Conservation (phyloP, 257 asterid genomes). For the Nicotiana tabacum region DNA sequence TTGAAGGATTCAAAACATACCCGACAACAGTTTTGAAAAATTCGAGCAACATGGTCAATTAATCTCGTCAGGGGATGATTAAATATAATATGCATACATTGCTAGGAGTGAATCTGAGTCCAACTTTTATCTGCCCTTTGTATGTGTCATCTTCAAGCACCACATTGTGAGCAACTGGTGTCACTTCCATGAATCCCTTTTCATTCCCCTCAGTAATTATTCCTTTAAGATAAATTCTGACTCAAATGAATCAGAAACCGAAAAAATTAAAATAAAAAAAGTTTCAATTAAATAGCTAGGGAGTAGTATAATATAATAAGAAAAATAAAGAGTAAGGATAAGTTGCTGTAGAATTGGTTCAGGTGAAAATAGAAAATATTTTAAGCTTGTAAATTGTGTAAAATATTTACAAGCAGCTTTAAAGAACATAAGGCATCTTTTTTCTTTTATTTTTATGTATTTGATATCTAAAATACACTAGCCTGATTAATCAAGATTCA, state of each 20-base stretch:
- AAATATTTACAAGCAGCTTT: background rate
- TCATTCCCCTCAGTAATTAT: conserved; percentile 50
- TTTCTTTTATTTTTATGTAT: too few relatives aligned
- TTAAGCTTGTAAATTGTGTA: background rate
- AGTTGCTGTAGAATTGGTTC: background rate
- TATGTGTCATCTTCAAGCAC: conserved; percentile 65
- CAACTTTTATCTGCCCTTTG: conserved; percentile 60
- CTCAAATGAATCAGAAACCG: background rate
- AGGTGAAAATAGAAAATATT: background rate
- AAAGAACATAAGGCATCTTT: too few relatives aligned
- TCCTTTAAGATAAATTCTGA: conserved; percentile 65
- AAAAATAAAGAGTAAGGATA: too few relatives aligned
- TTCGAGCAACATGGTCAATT: too few relatives aligned
- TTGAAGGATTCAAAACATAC: too few relatives aligned
- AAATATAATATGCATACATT: conserved; percentile 20
- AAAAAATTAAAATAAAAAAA: background rate
- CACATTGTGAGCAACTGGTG: conserved; percentile 59
- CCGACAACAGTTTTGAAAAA: too few relatives aligned
- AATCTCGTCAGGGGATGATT: too few relatives aligned
- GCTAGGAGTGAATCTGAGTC: conserved; percentile 39
- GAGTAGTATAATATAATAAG: background rate
- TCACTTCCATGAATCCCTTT: conserved; percentile 38
- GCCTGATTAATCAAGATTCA: too few relatives aligned
- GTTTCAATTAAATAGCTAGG: background rate
- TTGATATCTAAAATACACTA: too few relatives aligned